Evolutionary conservation across 2,329 filamentous ascomycete species (phyloP).

Genomic region (Aspergillus sp.): DNA sequence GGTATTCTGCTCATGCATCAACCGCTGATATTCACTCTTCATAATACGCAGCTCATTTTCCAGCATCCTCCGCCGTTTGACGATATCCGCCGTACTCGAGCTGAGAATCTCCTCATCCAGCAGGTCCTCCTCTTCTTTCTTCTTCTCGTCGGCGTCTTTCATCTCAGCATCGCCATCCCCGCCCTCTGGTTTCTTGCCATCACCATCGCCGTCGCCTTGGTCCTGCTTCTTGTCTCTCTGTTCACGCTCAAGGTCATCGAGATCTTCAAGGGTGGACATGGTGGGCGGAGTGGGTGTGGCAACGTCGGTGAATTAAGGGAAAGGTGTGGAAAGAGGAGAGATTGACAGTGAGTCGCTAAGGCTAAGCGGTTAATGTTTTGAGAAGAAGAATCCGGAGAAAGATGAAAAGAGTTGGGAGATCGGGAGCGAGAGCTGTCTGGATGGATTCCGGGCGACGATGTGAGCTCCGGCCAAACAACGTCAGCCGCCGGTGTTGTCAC

Average conservation of each 20-base stretch:
- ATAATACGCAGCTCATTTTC: constrained; percentile 99
- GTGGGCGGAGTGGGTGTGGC: constrained; percentile 20
- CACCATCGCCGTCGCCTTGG: constrained; percentile 50
- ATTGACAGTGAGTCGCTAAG: background rate
- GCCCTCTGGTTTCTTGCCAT: constrained; percentile 48
- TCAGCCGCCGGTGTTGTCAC: constrained; percentile 27
- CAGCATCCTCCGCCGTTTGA: constrained; percentile 80
- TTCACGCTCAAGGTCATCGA: constrained; percentile 79
- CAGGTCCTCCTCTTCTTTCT: constrained; percentile 63
- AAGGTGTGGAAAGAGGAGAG: background rate
- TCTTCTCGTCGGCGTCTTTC: constrained; percentile 67
- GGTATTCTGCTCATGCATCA: constrained; percentile 88
- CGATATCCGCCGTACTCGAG: constrained; percentile 89
- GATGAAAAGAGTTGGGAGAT: constrained; percentile 2
- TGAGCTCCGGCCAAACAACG: constrained; percentile 31
- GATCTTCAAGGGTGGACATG: constrained; percentile 89
- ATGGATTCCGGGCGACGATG: constrained; percentile 7
- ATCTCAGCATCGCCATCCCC: constrained; percentile 77
- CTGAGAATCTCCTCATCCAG: constrained; percentile 90
- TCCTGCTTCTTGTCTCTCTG: constrained; percentile 65
- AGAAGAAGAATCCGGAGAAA: background rate
- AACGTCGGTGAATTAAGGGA: background rate
- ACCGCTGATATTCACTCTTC: constrained; percentile 90
- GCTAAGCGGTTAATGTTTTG: background rate
- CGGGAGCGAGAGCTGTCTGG: constrained; percentile 10